Evolutionary conservation across 1,139 yeast genomes (phyloP).

Genomic region (Debaryomyces psychrophilus): DNA sequence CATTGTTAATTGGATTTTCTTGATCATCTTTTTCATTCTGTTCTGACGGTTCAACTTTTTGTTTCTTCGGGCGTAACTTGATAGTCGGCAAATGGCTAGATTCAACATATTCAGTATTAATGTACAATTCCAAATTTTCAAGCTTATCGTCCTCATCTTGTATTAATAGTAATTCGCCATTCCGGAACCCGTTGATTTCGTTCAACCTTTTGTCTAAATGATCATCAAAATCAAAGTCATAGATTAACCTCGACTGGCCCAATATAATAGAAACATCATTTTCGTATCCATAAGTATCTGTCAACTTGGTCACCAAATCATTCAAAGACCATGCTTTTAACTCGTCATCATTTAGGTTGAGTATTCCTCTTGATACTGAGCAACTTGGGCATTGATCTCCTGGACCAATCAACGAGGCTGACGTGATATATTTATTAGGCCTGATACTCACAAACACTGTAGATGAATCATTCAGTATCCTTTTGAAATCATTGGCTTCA

Average conservation of each 20-base stretch:
- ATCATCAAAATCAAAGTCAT: slow-evolving; percentile 90
- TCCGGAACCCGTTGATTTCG: slow-evolving; percentile 54
- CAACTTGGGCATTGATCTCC: slow-evolving; percentile 76
- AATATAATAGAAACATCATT: slow-evolving; percentile 70
- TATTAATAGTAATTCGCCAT: slow-evolving; percentile 65
- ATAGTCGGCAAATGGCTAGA: slow-evolving; percentile 28
- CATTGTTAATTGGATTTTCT: slow-evolving; percentile 12
- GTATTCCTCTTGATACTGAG: slow-evolving; percentile 56
- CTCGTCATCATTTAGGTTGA: slow-evolving; percentile 22
- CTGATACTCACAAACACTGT: slow-evolving; percentile 70
- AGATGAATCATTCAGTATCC: slow-evolving; percentile 34
- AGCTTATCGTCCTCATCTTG: slow-evolving; percentile 77
- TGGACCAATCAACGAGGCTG: slow-evolving; percentile 63
- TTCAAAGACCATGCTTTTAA: slow-evolving; percentile 28
- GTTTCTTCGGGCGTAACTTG: slow-evolving; percentile 25
- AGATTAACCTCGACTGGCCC: slow-evolving; percentile 63
- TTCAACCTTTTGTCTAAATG: slow-evolving; percentile 53
- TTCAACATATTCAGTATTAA: slow-evolving; percentile 31
- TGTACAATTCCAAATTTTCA: slow-evolving; percentile 70
- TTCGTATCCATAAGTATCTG: slow-evolving; percentile 54
- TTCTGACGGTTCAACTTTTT: slow-evolving; percentile 11
- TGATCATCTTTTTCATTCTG: slow-evolving; percentile 21
- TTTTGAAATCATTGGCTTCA: slow-evolving; percentile 23
- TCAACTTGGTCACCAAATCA: slow-evolving; percentile 50
- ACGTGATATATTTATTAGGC: slow-evolving; percentile 68